Evolutionary conservation across 805 yeast genomes (phyloP), one percentile per base, ranked within the genome.

Genomic region (Wickerhamiella australiensis): DNA sequence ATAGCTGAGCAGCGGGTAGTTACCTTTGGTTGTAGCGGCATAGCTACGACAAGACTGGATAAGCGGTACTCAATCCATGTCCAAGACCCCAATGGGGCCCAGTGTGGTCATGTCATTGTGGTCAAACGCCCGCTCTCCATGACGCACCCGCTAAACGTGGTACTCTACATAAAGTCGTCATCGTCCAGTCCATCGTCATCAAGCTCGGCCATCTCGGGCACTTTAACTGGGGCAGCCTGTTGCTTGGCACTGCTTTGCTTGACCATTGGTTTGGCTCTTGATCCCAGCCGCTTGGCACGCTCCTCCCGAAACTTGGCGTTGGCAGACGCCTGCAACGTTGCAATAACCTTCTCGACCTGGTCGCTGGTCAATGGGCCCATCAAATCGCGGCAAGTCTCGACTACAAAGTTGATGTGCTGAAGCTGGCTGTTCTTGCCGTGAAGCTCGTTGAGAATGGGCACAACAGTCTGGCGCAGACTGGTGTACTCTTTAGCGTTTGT

Each of bases 271-370:
- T 88, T 90, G 26, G 48, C 42, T 76, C 88, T 87, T 68, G 95
- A 94, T 64, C 96, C 96, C 35, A 59, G 52, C 65, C 96, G 79
- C 22, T 84, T 86, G 60, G 78, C 84, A 72, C 96, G 85, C 69
- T 90, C 97, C 50, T 82, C 82, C 63, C 80, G 82, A 66, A 81
- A 86, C 69, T 90, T 90, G 50, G 87, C 94, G 60, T 82, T 87
- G 54, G 82, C 71, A 50, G 81, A 65, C 3, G 88, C 90, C 57
- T 78, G 84, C 61, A 90, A 71, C 0, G 96, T 88, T 36, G 94
- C 81, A 41, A 82, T 73, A 48, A 86, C 86, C 67, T 88, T 90
- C 67, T 94, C 76, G 47, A 84, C 74, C 65, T 81, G 84, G 63
- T 88, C 97, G 49, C 82, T 74, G 17, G 80, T 66, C 67, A 92